Percentiles rank a stretch among this genome's conserved stretches.
Conservation (phyloP, 768 basidiomycete species). For the Mrakia hoshinonis region DNA sequence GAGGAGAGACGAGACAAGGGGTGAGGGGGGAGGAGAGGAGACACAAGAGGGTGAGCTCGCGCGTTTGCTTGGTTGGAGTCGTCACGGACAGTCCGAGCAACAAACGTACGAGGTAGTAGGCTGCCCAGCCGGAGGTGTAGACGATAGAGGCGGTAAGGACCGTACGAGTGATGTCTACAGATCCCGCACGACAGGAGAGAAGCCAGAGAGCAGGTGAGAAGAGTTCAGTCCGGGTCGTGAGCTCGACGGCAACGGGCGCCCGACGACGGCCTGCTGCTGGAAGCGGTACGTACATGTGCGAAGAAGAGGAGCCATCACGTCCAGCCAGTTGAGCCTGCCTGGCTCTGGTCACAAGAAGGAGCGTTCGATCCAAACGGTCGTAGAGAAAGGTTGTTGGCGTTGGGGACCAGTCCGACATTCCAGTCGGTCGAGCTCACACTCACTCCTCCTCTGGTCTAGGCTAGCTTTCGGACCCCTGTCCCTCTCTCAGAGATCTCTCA, state of each 20-base stretch:
- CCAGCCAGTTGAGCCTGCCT: neutral
- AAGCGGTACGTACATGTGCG: neutral
- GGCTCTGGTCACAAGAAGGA: neutral
- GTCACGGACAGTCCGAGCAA: neutral
- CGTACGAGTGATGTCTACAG: constrained; percentile 1
- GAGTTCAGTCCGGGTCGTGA: neutral
- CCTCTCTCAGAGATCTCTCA: no score
- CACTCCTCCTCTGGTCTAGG: no score
- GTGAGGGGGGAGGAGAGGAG: neutral
- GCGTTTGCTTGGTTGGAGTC: neutral
- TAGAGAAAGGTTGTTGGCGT: no score
- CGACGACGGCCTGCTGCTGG: neutral
- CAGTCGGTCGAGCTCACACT: no score
- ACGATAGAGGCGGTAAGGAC: neutral
- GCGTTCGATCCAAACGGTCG: no score
- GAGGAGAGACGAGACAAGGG: neutral
- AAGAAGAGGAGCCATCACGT: constrained; percentile 4
- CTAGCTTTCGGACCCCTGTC: no score
- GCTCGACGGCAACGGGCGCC: neutral
- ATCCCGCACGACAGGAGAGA: neutral
- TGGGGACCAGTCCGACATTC: no score
- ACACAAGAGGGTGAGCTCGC: neutral
- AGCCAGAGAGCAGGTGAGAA: neutral
- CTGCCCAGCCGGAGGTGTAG: constrained; percentile 19
- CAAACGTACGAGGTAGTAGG: constrained; percentile 19